Conservation (phyloP, 495 filamentous ascomycete genomes). For the Neohortaea acidophila region DNA sequence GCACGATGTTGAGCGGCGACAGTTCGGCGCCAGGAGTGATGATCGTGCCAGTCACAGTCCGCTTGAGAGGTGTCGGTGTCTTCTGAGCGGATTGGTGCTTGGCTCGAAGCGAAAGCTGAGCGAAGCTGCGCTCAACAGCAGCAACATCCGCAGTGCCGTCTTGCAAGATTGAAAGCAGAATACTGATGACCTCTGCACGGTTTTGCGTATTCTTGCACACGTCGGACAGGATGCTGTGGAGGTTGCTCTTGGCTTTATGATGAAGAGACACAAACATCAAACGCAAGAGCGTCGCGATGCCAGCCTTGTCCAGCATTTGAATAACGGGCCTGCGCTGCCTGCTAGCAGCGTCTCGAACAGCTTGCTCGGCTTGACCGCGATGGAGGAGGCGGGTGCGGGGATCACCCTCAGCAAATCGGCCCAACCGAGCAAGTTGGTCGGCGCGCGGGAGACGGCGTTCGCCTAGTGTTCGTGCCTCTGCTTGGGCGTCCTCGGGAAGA, state of each 20-base stretch:
- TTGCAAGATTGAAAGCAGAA: constrained; percentile 85
- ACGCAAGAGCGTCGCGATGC: constrained; percentile 81
- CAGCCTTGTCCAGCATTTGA: constrained; percentile 93
- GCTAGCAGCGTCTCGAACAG: not conserved
- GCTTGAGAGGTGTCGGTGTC: constrained; percentile 64
- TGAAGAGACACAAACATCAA: constrained; percentile 94
- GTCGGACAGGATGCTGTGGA: constrained; percentile 73
- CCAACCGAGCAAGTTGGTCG: not conserved
- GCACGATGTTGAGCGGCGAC: constrained; percentile 85
- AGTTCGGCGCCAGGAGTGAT: constrained; percentile 49
- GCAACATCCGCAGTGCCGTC: constrained; percentile 86
- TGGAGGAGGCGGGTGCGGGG: not conserved
- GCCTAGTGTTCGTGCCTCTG: constrained; percentile 63
- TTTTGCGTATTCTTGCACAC: constrained; percentile 91
- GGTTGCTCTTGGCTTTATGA: constrained; percentile 58
- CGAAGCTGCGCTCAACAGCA: constrained; percentile 88
- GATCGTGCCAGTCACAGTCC: constrained; percentile 42
- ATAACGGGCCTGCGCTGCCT: constrained; percentile 58
- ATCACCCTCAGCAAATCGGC: not conserved
- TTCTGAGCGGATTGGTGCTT: constrained; percentile 63
- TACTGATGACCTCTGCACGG: constrained; percentile 83
- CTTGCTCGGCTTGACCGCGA: not conserved
- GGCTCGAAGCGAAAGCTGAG: constrained; percentile 77
- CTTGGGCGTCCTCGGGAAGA: constrained; percentile 69
- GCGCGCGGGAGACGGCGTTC: constrained; percentile 28